Evolutionary conservation across 257 asterid genomes (phyloP).

Genomic region (Solanum microdontum): DNA sequence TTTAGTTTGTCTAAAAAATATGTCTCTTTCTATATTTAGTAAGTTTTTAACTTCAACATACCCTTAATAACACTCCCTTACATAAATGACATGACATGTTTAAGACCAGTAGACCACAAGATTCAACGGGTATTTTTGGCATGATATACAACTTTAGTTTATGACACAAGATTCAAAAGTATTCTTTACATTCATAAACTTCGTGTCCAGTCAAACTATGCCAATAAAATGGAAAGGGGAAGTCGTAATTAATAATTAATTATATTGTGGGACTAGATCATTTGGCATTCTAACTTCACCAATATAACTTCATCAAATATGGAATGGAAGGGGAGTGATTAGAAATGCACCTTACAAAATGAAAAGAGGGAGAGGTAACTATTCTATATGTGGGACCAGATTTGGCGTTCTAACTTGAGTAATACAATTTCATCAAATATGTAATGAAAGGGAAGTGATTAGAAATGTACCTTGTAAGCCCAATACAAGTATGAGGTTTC

Average conservation of each 20-base stretch:
- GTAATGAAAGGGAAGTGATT: background rate
- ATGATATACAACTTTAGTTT: background rate
- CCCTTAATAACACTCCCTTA: background rate
- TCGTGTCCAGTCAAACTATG: background rate
- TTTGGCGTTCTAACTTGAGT: background rate
- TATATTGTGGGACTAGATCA: background rate
- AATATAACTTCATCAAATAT: background rate
- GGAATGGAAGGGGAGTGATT: background rate
- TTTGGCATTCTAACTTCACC: background rate
- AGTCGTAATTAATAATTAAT: background rate
- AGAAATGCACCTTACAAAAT: background rate
- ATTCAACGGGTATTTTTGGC: background rate
- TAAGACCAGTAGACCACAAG: background rate
- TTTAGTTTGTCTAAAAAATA: background rate
- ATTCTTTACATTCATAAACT: background rate
- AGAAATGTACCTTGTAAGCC: constrained; percentile 67
- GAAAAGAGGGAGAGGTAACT: background rate
- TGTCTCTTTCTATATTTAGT: background rate
- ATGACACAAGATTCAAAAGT: background rate
- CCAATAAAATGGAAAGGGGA: background rate
- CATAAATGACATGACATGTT: background rate
- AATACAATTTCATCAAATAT: background rate
- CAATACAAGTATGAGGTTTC: constrained; percentile 81
- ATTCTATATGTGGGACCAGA: background rate
- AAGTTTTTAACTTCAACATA: background rate